Conservation (phyloP, 2,329 filamentous ascomycete species). For the Ophiocordyceps camponoti-leonardi region DNA sequence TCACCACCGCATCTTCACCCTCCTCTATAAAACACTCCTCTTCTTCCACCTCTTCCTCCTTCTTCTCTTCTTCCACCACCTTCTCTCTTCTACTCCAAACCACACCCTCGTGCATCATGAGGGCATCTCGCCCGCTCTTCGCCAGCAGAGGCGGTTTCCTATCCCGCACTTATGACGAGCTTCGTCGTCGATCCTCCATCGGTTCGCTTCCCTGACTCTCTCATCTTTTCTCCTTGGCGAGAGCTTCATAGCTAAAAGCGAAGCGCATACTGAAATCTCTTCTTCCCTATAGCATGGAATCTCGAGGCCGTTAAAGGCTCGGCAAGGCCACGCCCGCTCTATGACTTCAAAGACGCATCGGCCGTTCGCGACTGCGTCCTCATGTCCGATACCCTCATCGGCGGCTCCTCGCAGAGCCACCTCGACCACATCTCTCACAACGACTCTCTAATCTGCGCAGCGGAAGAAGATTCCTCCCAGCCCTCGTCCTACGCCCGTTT, state of each 20-base stretch:
- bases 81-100: no score
- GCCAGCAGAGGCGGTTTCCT: constrained; percentile 31
- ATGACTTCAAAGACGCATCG: constrained; percentile 38
- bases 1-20: neutral
- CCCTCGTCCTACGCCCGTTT: constrained; percentile 51
- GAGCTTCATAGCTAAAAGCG: no score
- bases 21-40: neutral
- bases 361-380: constrained; percentile 44
- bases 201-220: constrained; percentile 19
- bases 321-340: constrained; percentile 44
- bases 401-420: constrained; percentile 62
- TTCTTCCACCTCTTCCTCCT: neutral
- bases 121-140: constrained; percentile 22
- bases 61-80: neutral
- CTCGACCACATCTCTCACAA: constrained; percentile 44
- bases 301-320: constrained; percentile 53
- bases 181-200: constrained; percentile 37
- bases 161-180: constrained; percentile 40
- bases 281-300: constrained; percentile 35
- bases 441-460: no score
- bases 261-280: neutral
- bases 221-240: neutral
- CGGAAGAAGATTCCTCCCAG: neutral
- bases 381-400: constrained; percentile 76
- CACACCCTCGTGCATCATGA: constrained; percentile 21